phyloP scores from a whole-genome alignment of 1,139 yeast genomes.

The Saccharomycopsis crataegensis region DNA sequence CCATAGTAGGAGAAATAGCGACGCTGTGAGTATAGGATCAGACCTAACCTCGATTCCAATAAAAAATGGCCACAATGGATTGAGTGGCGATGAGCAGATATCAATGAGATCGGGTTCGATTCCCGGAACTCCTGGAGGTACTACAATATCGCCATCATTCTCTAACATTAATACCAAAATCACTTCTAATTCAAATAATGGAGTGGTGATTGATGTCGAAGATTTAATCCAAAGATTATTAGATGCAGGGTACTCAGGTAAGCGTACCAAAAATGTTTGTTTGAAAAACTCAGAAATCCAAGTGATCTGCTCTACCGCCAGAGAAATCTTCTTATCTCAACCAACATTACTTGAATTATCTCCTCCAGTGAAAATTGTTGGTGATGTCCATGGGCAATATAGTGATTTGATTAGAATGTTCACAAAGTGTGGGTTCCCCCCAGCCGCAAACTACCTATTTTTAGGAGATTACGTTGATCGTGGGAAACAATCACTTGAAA shows the following conservation, averaged over 20 bases:
- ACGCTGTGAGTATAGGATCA: slow-evolving; percentile 10
- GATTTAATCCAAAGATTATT: slow-evolving; percentile 80
- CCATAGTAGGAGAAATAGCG: slow-evolving; percentile 10
- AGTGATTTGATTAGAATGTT: slow-evolving; percentile 85
- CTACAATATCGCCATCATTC: slow-evolving; percentile 7
- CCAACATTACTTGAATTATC: slow-evolving; percentile 83
- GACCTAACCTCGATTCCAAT: neutral
- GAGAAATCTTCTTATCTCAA: slow-evolving; percentile 82
- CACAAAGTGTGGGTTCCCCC: slow-evolving; percentile 98
- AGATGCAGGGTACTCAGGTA: slow-evolving; percentile 95
- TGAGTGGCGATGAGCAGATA: neutral
- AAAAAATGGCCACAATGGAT: neutral
- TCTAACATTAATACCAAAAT: slow-evolving; percentile 8
- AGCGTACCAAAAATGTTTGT: slow-evolving; percentile 83
- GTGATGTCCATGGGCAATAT: slow-evolving; percentile 96
- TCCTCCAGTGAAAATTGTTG: slow-evolving; percentile 96
- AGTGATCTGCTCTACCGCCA: slow-evolving; percentile 73
- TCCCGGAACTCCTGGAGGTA: slow-evolving; percentile 13
- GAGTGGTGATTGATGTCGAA: slow-evolving; percentile 49
- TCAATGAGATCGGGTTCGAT: slow-evolving; percentile 3
- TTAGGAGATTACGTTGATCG: slow-evolving; percentile 96
- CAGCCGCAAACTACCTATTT: slow-evolving; percentile 83
- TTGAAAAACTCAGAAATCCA: slow-evolving; percentile 83
- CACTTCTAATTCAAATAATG: neutral
- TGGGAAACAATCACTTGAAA: slow-evolving; percentile 90